phyloP scores from a whole-genome alignment of 2,329 filamentous ascomycete genomes.

The Phyllosticta ampelicida region DNA sequence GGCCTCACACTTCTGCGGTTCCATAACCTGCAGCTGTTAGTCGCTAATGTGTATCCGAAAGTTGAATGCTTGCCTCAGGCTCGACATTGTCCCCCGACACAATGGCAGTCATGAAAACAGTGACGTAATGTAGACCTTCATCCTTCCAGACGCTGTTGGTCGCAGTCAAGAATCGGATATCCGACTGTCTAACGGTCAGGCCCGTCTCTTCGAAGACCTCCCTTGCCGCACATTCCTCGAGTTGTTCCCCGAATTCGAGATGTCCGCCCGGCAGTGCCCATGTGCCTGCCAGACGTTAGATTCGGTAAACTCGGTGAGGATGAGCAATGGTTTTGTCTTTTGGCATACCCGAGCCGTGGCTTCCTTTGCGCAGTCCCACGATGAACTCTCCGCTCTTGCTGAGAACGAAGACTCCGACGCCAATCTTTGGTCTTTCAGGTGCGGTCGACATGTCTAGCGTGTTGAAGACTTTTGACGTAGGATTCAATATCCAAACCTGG shows the following conservation, averaged over 20 bases:
- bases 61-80: constrained; percentile 40
- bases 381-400: constrained; percentile 3
- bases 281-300: constrained; percentile 28
- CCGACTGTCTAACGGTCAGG: constrained; percentile 11
- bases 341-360: constrained; percentile 3
- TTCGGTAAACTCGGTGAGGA: not conserved
- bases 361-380: constrained; percentile 3
- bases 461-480: too few species aligned
- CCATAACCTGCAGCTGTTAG: constrained; percentile 21
- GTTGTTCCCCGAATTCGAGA: constrained; percentile 53
- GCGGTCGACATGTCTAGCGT: not conserved
- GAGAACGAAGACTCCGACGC: constrained; percentile 5
- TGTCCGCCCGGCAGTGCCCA: constrained; percentile 62
- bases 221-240: constrained; percentile 48
- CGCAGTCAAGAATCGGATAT: constrained; percentile 44
- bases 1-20: constrained; percentile 44
- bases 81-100: constrained; percentile 38
- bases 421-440: not conserved
- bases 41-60: constrained; percentile 10
- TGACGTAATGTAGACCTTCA: constrained; percentile 62
- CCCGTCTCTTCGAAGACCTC: constrained; percentile 52
- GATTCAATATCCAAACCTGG: too few species aligned
- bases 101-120: constrained; percentile 52
- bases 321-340: not conserved
- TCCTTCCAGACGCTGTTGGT: constrained; percentile 56